A percentile compares a stretch with the other conserved stretches of the same genome.
Conservation (phyloP, 2,329 filamentous ascomycete genomes). For the Biscogniauxia sp. region DNA sequence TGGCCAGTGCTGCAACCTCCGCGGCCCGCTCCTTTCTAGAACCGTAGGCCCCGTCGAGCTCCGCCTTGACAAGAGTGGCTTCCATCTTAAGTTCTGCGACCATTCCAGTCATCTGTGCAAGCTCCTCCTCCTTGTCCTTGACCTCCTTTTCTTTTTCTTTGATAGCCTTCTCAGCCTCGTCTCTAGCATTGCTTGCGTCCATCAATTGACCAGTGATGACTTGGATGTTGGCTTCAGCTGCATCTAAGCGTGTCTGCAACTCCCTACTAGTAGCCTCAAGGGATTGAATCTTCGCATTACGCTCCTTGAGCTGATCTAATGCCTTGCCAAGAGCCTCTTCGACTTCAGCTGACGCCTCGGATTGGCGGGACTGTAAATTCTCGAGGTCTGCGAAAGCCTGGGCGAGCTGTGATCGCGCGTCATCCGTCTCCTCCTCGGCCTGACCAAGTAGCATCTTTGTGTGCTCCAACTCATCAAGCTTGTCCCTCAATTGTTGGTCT, state of each 20-base stretch:
- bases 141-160: constrained; percentile 39
- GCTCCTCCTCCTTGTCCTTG: constrained; percentile 37
- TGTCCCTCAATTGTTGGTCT: constrained; percentile 61
- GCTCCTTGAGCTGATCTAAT: constrained; percentile 41
- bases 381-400: constrained; percentile 49
- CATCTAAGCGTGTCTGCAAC: constrained; percentile 36
- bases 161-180: constrained; percentile 28
- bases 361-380: constrained; percentile 30
- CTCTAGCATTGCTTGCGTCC: constrained; percentile 31
- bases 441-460: constrained; percentile 27
- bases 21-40: constrained; percentile 57
- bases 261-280: constrained; percentile 43
- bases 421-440: constrained; percentile 35
- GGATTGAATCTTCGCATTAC: constrained; percentile 41
- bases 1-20: constrained; percentile 53
- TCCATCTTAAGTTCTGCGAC: constrained; percentile 62
- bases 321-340: constrained; percentile 36
- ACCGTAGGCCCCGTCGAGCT: constrained; percentile 61
- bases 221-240: constrained; percentile 38
- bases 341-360: constrained; percentile 35
- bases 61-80: constrained; percentile 58
- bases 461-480: constrained; percentile 55
- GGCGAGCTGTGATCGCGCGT: constrained; percentile 49
- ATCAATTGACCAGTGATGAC: constrained; percentile 37
- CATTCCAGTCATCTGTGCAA: constrained; percentile 43